Evolutionary conservation across 2,329 filamentous ascomycete species (phyloP).

Genomic region (Oidium heveae): DNA sequence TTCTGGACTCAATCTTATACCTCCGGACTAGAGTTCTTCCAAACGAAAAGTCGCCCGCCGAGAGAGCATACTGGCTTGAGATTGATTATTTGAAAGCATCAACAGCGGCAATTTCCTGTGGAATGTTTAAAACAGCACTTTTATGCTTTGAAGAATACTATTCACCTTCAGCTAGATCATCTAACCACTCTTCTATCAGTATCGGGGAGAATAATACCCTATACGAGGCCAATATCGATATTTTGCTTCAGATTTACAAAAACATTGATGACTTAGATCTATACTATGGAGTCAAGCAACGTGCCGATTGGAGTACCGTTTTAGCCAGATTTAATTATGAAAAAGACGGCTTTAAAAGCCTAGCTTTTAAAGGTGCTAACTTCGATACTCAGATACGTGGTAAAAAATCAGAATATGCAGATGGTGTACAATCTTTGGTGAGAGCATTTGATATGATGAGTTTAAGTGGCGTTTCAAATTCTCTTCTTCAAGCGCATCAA

Average conservation of each 20-base stretch:
- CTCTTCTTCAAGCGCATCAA: slow-evolving; percentile 44
- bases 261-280: slow-evolving; percentile 89
- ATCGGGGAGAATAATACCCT: slow-evolving; percentile 17
- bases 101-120: slow-evolving; percentile 46
- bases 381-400: slow-evolving; percentile 63
- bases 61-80: slow-evolving; percentile 66
- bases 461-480: slow-evolving; percentile 63
- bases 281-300: slow-evolving; percentile 75
- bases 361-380: slow-evolving; percentile 75
- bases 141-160: slow-evolving; percentile 54
- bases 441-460: slow-evolving; percentile 59
- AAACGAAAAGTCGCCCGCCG: slow-evolving; percentile 51
- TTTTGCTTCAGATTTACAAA: slow-evolving; percentile 63
- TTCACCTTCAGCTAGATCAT: slow-evolving; percentile 28
- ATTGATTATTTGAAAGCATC: slow-evolving; percentile 50
- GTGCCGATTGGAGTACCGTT: slow-evolving; percentile 50
- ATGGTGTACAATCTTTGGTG: slow-evolving; percentile 45
- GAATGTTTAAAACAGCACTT: slow-evolving; percentile 69
- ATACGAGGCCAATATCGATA: slow-evolving; percentile 29
- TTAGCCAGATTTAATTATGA: slow-evolving; percentile 73
- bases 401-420: slow-evolving; percentile 25
- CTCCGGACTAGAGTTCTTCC: slow-evolving; percentile 58
- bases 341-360: slow-evolving; percentile 58
- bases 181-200: slow-evolving; percentile 37
- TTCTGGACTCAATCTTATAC: slow-evolving; percentile 64